Conservation (phyloP, 495 filamentous ascomycete species). For the Polyplosphaeria fusca region DNA sequence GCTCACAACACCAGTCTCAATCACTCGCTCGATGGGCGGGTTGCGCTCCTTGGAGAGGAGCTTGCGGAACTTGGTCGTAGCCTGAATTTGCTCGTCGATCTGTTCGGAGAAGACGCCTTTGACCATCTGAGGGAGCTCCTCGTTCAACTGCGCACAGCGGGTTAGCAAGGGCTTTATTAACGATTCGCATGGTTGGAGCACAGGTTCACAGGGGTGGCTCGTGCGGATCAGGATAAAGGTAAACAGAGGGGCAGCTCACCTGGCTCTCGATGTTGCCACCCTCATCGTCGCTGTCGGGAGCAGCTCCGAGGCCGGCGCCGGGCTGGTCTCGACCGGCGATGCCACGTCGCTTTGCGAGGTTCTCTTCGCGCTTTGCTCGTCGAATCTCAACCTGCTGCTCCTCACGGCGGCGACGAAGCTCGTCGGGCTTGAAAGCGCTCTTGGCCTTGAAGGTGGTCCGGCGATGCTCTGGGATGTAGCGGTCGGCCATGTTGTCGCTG, state of each 20-base stretch:
- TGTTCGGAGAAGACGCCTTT: conserved; percentile 96
- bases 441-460: conserved; percentile 99
- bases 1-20: conserved; percentile 96
- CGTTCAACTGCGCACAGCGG: conserved; percentile 71
- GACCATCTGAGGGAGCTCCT: conserved; percentile 98
- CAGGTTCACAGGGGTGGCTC: not conserved
- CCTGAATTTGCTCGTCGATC: conserved; percentile 95
- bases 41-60: conserved; percentile 98
- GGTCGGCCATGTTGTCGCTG: conserved; percentile 77
- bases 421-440: conserved; percentile 96
- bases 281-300: conserved; percentile 96
- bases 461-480: conserved; percentile 98
- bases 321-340: conserved; percentile 78
- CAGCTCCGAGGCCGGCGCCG: conserved; percentile 79
- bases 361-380: conserved; percentile 97
- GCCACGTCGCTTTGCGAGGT: conserved; percentile 94
- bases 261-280: conserved; percentile 89
- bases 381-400: conserved; percentile 99
- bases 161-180: too few species aligned
- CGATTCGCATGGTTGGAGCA: too few species aligned
- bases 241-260: conserved; percentile 55
- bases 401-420: conserved; percentile 96
- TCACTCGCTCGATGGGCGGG: conserved; percentile 97
- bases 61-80: conserved; percentile 99
- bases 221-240: conserved; percentile 8